Evolutionary conservation across 2,329 filamentous ascomycete species (phyloP), one percentile per base, ranked within the genome.

Genomic region (Aspergillus tanneri): DNA sequence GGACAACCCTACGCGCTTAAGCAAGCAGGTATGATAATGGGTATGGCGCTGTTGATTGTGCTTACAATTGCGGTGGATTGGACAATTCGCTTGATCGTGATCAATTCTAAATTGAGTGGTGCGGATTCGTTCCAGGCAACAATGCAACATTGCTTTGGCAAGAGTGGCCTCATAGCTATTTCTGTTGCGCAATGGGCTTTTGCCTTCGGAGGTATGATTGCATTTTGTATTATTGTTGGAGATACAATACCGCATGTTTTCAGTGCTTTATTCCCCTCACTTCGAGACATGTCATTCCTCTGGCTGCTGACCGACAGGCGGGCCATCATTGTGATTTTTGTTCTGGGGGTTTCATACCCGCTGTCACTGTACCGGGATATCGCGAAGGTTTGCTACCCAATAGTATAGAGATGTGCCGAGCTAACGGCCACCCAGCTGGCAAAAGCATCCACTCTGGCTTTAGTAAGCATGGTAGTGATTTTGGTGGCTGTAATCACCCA

Each of bases 141-240:
- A 0, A 90, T 99, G 65, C 86, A 96, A 72, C 85, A 92, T 71
- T 99, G 93, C 74, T 99, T 96, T 72, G 93, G 93, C 5, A 85
- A 83, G 62, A 79, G 86, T 14, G 93, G 93, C 0, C 77, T 99
- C 47, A 83, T 99, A 56, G 92, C 93, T 50, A 96, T 99, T 43
- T 86, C 83, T 4, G 62, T 97, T 53, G 93, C 93, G 41, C 93
- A 99, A 75, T 99, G 92, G 92, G 86, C 90, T 22, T 99, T 99
- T 78, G 93, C 93, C 2, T 99, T 97, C 75, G 93, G 93, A 47
- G 93, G 93, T 56, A 99, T 99, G 93, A 84, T 99, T 47, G 93
- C 93, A 11, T 99, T 97, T 70, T 93, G 91, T 57, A 90, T 99
- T 62, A 96, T 99, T 63, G 88, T 99, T 8, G 93, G 93, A 50